Evolutionary conservation across 2,329 filamentous ascomycete species (phyloP).

Genomic region (Diaporthe aspalathi): DNA sequence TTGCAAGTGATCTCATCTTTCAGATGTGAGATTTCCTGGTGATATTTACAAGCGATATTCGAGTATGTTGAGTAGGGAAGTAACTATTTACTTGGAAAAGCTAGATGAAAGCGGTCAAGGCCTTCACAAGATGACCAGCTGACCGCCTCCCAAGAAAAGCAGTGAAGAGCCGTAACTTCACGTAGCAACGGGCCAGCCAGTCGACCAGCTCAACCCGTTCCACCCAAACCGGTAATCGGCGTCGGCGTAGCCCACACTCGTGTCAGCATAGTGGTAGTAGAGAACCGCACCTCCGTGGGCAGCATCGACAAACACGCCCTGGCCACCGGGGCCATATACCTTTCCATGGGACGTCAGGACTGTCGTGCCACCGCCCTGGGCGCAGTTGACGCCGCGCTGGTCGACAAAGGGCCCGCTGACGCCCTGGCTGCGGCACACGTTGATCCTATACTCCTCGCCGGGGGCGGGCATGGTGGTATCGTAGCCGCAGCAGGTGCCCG

Average conservation of each 20-base stretch:
- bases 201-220: conserved; percentile 56
- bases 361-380: conserved; percentile 65
- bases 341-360: conserved; percentile 67
- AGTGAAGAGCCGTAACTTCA: conserved; percentile 5
- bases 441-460: conserved; percentile 74
- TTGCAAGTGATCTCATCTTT: not conserved
- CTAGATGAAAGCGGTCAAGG: too few relatives aligned
- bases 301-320: conserved; percentile 66
- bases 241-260: conserved; percentile 62
- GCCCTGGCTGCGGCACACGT: conserved; percentile 68
- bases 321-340: conserved; percentile 72
- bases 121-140: not conserved
- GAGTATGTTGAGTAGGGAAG: not conserved
- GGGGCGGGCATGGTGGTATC: conserved; percentile 61
- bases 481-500: conserved; percentile 72
- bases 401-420: conserved; percentile 69
- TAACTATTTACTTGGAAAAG: conserved; percentile 1
- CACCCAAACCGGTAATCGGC: conserved; percentile 58
- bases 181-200: conserved; percentile 54
- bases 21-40: not conserved
- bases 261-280: conserved; percentile 73
- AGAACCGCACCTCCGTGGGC: conserved; percentile 61
- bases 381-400: conserved; percentile 63
- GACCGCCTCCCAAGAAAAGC: not conserved
- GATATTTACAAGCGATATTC: not conserved